These are phyloP conservation scores for Ajuga reptans DNA, from an alignment of 305 asterid species.

Conservation along the genomic window DNA sequence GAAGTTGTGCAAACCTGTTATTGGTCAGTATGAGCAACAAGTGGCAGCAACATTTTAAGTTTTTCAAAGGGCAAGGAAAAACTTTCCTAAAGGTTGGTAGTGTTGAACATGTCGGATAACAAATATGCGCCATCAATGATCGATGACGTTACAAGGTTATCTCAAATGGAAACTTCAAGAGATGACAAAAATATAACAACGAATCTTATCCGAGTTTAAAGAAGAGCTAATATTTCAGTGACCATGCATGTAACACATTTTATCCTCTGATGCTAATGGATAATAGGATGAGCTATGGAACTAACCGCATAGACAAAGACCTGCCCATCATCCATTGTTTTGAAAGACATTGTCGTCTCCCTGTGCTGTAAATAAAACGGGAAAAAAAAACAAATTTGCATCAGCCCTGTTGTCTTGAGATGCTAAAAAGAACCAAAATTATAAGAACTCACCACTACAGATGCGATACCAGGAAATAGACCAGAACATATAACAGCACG, in stretches of 20 bases:
- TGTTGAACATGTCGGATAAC: neutral
- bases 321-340: conserved; percentile 97
- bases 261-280: neutral
- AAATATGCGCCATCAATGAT: neutral
- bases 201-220: neutral
- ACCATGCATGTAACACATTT: conserved; percentile 15
- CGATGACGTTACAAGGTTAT: neutral
- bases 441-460: conserved; percentile 71
- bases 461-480: conserved; percentile 87
- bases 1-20: neutral
- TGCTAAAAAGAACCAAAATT: neutral
- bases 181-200: neutral
- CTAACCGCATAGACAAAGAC: conserved; percentile 93
- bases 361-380: conserved; percentile 58
- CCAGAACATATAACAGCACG: conserved; percentile 98
- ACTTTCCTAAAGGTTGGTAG: neutral
- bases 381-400: conserved; percentile 1
- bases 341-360: conserved; percentile 95
- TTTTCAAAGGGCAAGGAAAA: neutral
- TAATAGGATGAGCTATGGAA: conserved; percentile 16
- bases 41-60: neutral
- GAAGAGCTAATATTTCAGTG: conserved; percentile 12
- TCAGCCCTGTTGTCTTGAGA: conserved; percentile 10
- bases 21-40: neutral
- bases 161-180: neutral